Conservation (phyloP, 1,284 basidiomycete species). For the Fomitopsis betulina region DNA sequence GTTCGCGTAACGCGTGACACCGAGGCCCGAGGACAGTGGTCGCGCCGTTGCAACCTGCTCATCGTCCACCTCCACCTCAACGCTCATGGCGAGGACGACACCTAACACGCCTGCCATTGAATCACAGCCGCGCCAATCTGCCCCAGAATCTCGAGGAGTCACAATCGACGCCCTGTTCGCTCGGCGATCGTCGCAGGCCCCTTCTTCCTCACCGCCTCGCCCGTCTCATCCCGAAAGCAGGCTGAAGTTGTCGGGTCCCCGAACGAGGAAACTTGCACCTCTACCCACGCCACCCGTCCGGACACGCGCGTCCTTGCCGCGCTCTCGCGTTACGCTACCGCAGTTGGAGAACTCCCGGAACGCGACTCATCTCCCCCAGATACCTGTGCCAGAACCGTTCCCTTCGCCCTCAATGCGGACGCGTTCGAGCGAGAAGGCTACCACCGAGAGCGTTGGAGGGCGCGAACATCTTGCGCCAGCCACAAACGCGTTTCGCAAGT, state of each 20-base stretch:
- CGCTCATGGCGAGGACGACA: background rate
- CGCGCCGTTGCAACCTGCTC: constrained; percentile 1
- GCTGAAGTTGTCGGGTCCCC: background rate
- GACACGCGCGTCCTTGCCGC: background rate
- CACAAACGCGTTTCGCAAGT: constrained; percentile 1
- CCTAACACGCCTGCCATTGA: background rate
- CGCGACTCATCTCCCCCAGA: background rate
- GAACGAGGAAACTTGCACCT: background rate
- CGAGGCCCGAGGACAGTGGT: too few relatives aligned
- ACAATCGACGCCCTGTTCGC: constrained; percentile 1
- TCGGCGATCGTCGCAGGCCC: background rate
- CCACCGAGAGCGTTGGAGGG: background rate
- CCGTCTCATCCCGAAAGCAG: background rate
- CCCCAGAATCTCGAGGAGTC: background rate
- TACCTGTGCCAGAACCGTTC: background rate
- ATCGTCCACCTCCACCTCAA: background rate
- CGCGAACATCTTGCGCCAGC: background rate
- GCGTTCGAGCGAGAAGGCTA: background rate
- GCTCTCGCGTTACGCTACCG: background rate
- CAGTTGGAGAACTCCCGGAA: background rate
- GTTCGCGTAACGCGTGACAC: background rate
- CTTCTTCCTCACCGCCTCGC: constrained; percentile 8
- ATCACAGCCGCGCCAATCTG: background rate
- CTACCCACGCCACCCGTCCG: background rate
- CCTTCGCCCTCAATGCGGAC: background rate